Evolutionary conservation across 371 early-diverging fungal species (phyloP), one percentile per base, ranked within the genome.

Genomic region (Basidiobolus meristosporus): DNA sequence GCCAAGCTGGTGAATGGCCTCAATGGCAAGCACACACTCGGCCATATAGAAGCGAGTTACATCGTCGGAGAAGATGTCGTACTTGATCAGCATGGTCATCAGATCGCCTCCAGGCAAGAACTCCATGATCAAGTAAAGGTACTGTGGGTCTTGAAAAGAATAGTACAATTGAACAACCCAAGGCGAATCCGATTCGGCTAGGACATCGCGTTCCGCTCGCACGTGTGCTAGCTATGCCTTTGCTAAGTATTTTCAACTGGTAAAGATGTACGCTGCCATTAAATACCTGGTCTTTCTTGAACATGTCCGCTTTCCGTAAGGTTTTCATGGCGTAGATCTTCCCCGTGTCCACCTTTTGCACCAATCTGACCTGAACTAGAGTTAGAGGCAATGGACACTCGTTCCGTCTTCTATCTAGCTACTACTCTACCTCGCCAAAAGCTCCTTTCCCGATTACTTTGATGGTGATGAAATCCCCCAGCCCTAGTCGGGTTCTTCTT

Each of bases 401-500:
- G 12, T 41, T 19, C 20, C 3, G 15, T 41, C 16, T 3, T 38
- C 3, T 21, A 19, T 38, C 14, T 19, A 17, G 14, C 7, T 10
- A 18, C 10, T 20, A 16, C 17, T 15, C 42, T 51, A 82, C 91
- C 56, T 97, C 98, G 32, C 99, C 99, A 68, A 98, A 98, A 2
- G 98, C 98, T 34, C 99, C 99, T 44, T 90, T 90, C n/a, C 99
- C 99, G 56, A 99, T 95, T n/a, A 98, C 92, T 60, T 90, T 85
- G 43, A 98, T 73, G 15, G 98, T 95, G 34, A 66, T 57, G 53
- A 99, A 98, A 63, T 98, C 98, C 46, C 78, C 77, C 10, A 91
- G 70, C 12, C 90, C 82, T 28, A 99, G 61, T 55, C 92, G 75
- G 20, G 84, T 86, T 42, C 98, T 68, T 36, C 90, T 70, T 40